phyloP scores from a whole-genome alignment of 2,329 filamentous ascomycete genomes.

The Neonectria neomacrospora region DNA sequence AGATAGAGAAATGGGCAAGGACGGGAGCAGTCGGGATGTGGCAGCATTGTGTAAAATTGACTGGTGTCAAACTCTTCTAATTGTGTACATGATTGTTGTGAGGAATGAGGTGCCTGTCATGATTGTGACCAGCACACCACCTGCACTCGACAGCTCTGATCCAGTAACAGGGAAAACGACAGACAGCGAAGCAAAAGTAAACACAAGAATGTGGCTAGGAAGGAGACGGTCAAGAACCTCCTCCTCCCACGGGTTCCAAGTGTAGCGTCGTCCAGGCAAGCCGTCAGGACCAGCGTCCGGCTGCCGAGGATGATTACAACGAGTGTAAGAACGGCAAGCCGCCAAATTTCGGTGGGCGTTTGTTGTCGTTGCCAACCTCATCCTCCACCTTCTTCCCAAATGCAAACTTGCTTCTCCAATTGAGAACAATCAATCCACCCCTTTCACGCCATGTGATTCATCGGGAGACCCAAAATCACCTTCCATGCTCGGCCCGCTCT shows the following conservation, averaged over 20 bases:
- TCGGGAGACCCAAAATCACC: conserved; percentile 29
- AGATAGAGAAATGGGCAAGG: no score
- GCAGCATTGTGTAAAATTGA: conserved; percentile 45
- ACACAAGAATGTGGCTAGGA: conserved; percentile 51
- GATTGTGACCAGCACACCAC: conserved; percentile 49
- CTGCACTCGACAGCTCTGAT: conserved; percentile 42
- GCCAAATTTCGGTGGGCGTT: conserved; percentile 40
- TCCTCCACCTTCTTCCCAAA: conserved; percentile 31
- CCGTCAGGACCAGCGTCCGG: conserved; percentile 52
- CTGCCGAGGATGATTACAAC: conserved; percentile 60
- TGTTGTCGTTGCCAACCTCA: conserved; percentile 43
- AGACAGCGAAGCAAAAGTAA: conserved; percentile 50
- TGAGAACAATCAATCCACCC: conserved; percentile 32
- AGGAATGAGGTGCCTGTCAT: conserved; percentile 41
- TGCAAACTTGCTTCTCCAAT: conserved; percentile 32
- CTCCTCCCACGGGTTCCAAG: conserved; percentile 40
- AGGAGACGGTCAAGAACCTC: neutral
- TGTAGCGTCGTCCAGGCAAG: conserved; percentile 46
- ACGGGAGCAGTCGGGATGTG: conserved; percentile 15
- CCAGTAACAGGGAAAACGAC: conserved; percentile 46
- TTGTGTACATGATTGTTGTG: conserved; percentile 42
- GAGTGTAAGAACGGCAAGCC: conserved; percentile 61
- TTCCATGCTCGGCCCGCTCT: conserved; percentile 38
- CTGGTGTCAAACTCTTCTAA: conserved; percentile 38
- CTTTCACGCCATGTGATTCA: conserved; percentile 39